Conservation (phyloP, 2,329 filamentous ascomycete species). For the Cucurbitaria berberidis region DNA sequence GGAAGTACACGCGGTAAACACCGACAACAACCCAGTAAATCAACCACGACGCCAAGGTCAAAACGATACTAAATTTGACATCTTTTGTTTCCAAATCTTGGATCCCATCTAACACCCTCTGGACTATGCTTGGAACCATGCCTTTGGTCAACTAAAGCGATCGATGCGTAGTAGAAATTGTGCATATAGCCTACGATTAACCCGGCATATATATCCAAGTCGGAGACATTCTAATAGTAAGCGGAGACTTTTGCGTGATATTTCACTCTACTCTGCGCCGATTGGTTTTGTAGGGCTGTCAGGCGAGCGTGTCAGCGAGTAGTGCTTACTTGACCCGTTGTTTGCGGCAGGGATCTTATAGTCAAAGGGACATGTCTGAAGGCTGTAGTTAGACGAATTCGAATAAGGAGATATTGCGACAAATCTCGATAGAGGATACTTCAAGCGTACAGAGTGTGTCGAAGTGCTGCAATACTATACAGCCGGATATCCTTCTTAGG, state of each 20-base stretch:
- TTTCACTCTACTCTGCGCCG: not conserved
- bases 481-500: too few relatives aligned
- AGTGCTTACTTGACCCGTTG: too few relatives aligned
- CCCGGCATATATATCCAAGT: not conserved
- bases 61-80: not conserved
- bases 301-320: too few relatives aligned
- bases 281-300: too few relatives aligned
- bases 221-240: slow-evolving; percentile 3
- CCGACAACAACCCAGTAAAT: slow-evolving; percentile 2
- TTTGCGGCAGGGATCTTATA: too few relatives aligned
- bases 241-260: slow-evolving; percentile 3
- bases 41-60: not conserved
- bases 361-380: too few relatives aligned
- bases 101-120: not conserved
- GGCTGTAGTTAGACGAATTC: too few relatives aligned
- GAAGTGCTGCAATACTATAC: too few relatives aligned
- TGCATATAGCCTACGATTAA: too few relatives aligned
- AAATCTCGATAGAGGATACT: too few relatives aligned
- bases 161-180: not conserved
- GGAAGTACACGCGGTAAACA: slow-evolving; percentile 6
- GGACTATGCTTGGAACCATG: not conserved
- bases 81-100: not conserved
- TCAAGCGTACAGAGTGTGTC: too few relatives aligned
- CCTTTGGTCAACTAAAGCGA: not conserved
- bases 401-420: too few relatives aligned